Percentiles rank a stretch among this genome's conserved stretches.
Evolutionary conservation across 1,284 basidiomycete species (phyloP).

Genomic region (Puccinia coronata): DNA sequence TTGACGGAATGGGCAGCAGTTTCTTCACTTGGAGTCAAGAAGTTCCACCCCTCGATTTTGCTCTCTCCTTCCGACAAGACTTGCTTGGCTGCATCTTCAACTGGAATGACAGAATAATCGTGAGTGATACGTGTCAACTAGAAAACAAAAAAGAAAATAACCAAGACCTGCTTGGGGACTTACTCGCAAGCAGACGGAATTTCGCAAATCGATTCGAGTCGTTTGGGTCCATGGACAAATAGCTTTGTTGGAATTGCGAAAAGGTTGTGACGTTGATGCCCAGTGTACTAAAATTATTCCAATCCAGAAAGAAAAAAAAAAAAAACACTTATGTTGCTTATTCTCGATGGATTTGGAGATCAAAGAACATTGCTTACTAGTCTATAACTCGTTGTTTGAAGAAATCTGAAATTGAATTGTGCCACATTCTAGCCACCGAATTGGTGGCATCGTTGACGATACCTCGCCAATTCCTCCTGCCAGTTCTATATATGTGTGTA

Average conservation of each 20-base stretch:
- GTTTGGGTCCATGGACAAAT: conserved; percentile 83
- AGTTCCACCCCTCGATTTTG: conserved; percentile 82
- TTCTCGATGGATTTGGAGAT: too few relatives aligned
- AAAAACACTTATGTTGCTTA: too few relatives aligned
- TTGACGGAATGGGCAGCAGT: conserved; percentile 66
- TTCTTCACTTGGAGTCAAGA: conserved; percentile 75
- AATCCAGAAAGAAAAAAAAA: too few relatives aligned
- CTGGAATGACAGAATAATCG: conserved; percentile 52
- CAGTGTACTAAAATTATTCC: conserved; percentile 87
- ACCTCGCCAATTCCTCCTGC: conserved; percentile 85
- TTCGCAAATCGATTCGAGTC: conserved; percentile 82
- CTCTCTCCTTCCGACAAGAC: conserved; percentile 79
- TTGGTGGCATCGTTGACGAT: conserved; percentile 91
- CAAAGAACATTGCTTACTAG: conserved; percentile 54
- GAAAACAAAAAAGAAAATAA: too few relatives aligned
- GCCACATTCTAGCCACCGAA: conserved; percentile 72
- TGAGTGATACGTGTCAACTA: background rate
- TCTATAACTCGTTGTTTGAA: conserved; percentile 71
- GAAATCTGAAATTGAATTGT: conserved; percentile 74
- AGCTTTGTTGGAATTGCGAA: conserved; percentile 81
- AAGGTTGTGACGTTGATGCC: conserved; percentile 86
- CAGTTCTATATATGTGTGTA: conserved; percentile 66
- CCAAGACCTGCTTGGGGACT: background rate
- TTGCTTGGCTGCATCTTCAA: conserved; percentile 78
- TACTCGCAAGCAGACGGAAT: conserved; percentile 78